Evolutionary conservation across 306 rosid species (phyloP).

Genomic region (Pyrus pyrifolia): DNA sequence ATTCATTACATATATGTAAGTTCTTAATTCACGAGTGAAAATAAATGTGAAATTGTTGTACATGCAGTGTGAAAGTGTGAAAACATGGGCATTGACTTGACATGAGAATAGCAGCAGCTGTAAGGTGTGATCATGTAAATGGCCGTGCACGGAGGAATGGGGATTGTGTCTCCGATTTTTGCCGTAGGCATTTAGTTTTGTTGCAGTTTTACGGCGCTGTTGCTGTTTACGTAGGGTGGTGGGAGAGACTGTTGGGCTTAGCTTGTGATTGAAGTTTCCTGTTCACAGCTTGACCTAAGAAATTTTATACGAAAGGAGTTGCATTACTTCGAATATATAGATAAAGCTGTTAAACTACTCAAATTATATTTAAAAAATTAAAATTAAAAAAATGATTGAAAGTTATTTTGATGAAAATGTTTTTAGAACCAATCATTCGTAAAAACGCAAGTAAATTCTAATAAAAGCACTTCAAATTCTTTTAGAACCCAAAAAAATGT

Average conservation of each 20-base stretch:
- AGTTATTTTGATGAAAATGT: too few relatives aligned
- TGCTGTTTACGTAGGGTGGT: neutral
- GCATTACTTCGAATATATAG: too few relatives aligned
- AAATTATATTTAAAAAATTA: too few relatives aligned
- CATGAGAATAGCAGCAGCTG: neutral
- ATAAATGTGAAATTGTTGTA: too few relatives aligned
- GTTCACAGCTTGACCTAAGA: neutral
- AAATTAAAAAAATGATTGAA: too few relatives aligned
- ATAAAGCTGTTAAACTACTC: too few relatives aligned
- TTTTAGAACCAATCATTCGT: too few relatives aligned
- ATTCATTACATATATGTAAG: too few relatives aligned
- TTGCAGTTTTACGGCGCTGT: neutral
- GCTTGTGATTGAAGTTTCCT: neutral
- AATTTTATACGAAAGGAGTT: too few relatives aligned
- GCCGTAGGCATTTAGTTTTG: slow-evolving; percentile 15
- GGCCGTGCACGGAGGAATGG: neutral
- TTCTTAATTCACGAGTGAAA: neutral
- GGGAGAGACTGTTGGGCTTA: neutral
- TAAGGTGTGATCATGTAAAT: neutral
- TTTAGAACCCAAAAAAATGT: too few relatives aligned
- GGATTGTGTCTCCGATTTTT: slow-evolving; percentile 17
- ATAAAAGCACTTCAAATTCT: too few relatives aligned
- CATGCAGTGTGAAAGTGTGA: neutral
- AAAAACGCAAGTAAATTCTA: too few relatives aligned
- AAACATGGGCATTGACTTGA: neutral